phyloP scores from a whole-genome alignment of 2,329 filamentous ascomycete species.

The Domatiomyces globalis region DNA sequence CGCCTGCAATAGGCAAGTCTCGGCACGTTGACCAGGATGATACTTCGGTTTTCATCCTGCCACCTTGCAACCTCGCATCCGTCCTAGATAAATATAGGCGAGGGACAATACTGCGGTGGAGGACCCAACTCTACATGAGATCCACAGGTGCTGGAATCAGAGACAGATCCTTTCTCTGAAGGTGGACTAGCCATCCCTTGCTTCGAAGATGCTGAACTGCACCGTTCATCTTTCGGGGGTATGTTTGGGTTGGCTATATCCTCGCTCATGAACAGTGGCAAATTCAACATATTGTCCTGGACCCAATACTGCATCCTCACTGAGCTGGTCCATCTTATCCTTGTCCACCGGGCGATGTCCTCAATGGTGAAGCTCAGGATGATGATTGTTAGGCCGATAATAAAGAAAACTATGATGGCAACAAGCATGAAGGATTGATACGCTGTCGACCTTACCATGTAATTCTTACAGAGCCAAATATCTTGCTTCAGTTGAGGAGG shows the following conservation, averaged over 20 bases:
- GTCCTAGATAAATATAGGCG: too few relatives aligned
- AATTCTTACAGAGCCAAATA: constrained; percentile 11
- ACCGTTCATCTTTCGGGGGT: not conserved
- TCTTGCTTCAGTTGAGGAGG: constrained; percentile 6
- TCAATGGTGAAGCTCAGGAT: constrained; percentile 5
- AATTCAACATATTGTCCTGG: constrained; percentile 7
- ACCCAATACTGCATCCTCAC: constrained; percentile 4
- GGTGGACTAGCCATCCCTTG: too few relatives aligned
- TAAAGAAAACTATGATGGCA: constrained; percentile 9
- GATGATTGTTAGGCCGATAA: constrained; percentile 7
- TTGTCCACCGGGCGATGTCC: constrained; percentile 1
- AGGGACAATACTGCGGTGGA: too few relatives aligned
- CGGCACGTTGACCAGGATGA: too few relatives aligned
- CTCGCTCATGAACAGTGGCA: not conserved
- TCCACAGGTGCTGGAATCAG: too few relatives aligned
- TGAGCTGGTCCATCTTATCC: not conserved
- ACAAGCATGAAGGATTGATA: constrained; percentile 12
- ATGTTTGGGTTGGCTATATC: not conserved
- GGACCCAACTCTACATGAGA: too few relatives aligned
- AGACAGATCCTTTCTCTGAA: too few relatives aligned
- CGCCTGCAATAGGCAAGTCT: too few relatives aligned
- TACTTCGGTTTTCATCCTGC: too few relatives aligned
- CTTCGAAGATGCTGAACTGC: too few relatives aligned
- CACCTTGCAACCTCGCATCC: too few relatives aligned
- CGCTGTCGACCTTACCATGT: constrained; percentile 6